Base-by-base conservation (phyloP, 1,139 yeast genomes). In the Zygosaccharomyces pseudobailii region DNA sequence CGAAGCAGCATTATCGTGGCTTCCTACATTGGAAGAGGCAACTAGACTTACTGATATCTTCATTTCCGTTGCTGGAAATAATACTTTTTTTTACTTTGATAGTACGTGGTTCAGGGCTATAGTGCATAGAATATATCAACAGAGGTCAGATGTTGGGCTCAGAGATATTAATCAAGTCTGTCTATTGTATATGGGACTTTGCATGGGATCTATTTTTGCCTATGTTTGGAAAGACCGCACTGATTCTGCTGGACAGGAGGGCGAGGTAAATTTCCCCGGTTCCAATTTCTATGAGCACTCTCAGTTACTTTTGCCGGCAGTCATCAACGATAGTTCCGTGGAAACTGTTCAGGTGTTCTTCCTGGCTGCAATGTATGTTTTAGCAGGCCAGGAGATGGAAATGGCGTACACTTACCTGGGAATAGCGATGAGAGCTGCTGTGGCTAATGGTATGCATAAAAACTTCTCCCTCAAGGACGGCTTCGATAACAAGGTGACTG, bases 371-470 rank as follows among this genome's bases (percentile, higher is more conserved):
- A 45, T 45, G 47, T 45, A 45, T 24, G 47, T 45, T 3, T 23
- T 45, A 41, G 47, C 47, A 3, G 41, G 47, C 1, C 47, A 45
- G 27, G 47, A 45, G 32, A 42, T 45, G 40, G 47, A 45, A 28
- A 45, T 33, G 45, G 47, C 47, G n/a, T n/a, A 45, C 25, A 33
- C 45, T 10, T 45, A 45, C 28, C 27, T 40, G 34, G 47, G 47
- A 4, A 40, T 45, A 21, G 47, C 47, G 2, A 45, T 45, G 47
- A 40, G 47, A 30, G 47, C 47, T 0, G 47, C 47, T 6, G 45
- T 45, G 17, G 47, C 47, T n/a, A 45, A 45, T 41, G 47, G 47
- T 23, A 45, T 45, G 45, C 47, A 45, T 34, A 45, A 45, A 28
- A 45, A 35, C 19, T 45, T 41, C 28, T 28, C 41, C 2, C 2